A percentile compares a stretch with the other conserved stretches of the same genome.
phyloP scores from a whole-genome alignment of 768 basidiomycete genomes.

The Naematelia aurantialba region DNA sequence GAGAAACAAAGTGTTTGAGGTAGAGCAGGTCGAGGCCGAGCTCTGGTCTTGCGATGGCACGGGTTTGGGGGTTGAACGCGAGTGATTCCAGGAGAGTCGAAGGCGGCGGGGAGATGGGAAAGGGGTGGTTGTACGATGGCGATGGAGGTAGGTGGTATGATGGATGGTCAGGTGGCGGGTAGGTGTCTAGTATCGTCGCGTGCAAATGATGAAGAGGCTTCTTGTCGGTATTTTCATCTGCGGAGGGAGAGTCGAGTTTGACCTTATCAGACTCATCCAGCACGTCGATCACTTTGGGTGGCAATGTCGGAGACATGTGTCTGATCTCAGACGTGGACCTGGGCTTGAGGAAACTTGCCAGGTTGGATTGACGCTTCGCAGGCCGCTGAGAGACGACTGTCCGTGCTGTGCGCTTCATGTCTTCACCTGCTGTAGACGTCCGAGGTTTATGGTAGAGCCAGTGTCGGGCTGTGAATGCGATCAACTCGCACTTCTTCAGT shows the following conservation, averaged over 20 bases:
- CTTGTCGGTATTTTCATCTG: too few species aligned
- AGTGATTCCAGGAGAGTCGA: slow-evolving; percentile 2
- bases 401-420: slow-evolving; percentile 1
- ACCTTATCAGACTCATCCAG: neutral
- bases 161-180: slow-evolving; percentile 31
- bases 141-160: slow-evolving; percentile 34
- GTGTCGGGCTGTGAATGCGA: too few species aligned
- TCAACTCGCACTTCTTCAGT: too few species aligned
- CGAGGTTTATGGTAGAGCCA: too few species aligned
- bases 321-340: neutral
- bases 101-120: slow-evolving; percentile 21
- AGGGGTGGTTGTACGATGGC: slow-evolving; percentile 31
- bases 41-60: slow-evolving; percentile 19
- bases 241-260: neutral
- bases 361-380: slow-evolving; percentile 5
- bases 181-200: neutral
- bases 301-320: neutral
- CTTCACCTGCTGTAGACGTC: too few species aligned
- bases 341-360: slow-evolving; percentile 8
- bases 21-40: slow-evolving; percentile 40
- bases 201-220: too few species aligned
- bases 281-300: neutral
- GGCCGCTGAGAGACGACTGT: neutral
- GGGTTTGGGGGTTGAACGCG: slow-evolving; percentile 20
- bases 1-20: slow-evolving; percentile 41